Conservation (phyloP, 2,329 filamentous ascomycete species). For the Botrytis fragariae region DNA sequence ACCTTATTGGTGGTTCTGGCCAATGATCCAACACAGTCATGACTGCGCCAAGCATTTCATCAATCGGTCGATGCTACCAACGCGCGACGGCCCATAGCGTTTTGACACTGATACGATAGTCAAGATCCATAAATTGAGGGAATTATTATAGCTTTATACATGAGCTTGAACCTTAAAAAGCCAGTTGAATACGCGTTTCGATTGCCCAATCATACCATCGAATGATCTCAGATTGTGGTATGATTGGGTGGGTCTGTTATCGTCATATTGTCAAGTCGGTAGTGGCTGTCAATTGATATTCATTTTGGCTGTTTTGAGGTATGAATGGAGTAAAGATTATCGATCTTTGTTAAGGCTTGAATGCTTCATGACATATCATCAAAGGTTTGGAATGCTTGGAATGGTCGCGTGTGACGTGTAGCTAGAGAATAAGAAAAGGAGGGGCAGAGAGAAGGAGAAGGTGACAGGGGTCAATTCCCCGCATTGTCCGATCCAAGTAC, state of each 20-base stretch:
- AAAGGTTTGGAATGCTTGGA: neutral
- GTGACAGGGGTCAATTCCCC: neutral
- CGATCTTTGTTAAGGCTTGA: neutral
- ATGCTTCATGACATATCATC: neutral
- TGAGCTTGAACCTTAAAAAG: neutral
- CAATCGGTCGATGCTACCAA: neutral
- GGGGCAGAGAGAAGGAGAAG: neutral
- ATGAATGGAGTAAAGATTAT: neutral
- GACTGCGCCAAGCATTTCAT: neutral
- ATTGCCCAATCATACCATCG: slow-evolving; percentile 1
- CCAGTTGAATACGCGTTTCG: neutral
- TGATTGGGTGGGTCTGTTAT: neutral
- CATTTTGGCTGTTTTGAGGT: neutral
- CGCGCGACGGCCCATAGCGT: neutral
- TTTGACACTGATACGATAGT: neutral
- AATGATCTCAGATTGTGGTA: neutral
- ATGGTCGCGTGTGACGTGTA: neutral
- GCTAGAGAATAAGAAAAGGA: neutral
- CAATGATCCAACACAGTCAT: neutral
- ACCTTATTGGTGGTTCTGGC: neutral
- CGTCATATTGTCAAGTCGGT: neutral
- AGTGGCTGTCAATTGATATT: neutral
- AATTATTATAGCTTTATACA: neutral
- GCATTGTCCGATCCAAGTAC: neutral
- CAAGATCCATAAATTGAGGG: slow-evolving; percentile 6